Evolutionary conservation across 352 stramenopile genomes (phyloP).

Genomic region (Phytophthora chlamydospora): DNA sequence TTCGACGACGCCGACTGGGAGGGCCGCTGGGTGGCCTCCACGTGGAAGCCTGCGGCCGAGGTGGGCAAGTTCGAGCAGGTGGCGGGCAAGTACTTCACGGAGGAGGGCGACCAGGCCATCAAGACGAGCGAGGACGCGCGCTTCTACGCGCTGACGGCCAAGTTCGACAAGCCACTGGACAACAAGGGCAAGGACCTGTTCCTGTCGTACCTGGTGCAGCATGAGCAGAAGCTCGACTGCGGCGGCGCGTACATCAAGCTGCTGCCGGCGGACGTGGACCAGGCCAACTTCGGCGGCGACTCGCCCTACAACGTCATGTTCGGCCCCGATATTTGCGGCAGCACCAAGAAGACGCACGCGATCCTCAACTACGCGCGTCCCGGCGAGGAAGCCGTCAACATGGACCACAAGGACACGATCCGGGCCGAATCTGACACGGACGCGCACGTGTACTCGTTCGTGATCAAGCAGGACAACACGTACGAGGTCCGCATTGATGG

Average conservation of each 20-base stretch:
- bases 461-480: slow-evolving; percentile 97
- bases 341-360: slow-evolving; percentile 96
- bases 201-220: slow-evolving; percentile 98
- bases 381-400: slow-evolving; percentile 93
- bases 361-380: slow-evolving; percentile 98
- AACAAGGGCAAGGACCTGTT: slow-evolving; percentile 93
- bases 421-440: slow-evolving; percentile 78
- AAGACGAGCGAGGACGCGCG: slow-evolving; percentile 94
- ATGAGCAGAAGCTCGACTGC: slow-evolving; percentile 99
- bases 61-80: slow-evolving; percentile 96
- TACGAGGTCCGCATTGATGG: slow-evolving; percentile 98
- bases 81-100: slow-evolving; percentile 91
- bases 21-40: slow-evolving; percentile 86
- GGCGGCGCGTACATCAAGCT: slow-evolving; percentile 99
- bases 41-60: slow-evolving; percentile 94
- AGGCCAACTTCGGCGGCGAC: slow-evolving; percentile 94
- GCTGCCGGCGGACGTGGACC: slow-evolving; percentile 91
- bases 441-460: slow-evolving; percentile 98
- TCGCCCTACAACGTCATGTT: slow-evolving; percentile 98
- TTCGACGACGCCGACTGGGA: slow-evolving; percentile 91
- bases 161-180: slow-evolving; percentile 87
- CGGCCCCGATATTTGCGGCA: slow-evolving; percentile 98
- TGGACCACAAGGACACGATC: slow-evolving; percentile 91
- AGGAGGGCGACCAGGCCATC: slow-evolving; percentile 94
- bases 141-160: slow-evolving; percentile 98